These are phyloP conservation scores for Tricladium varicosporioides DNA, from an alignment of 2,329 filamentous ascomycete genomes.

Conservation along the genomic window DNA sequence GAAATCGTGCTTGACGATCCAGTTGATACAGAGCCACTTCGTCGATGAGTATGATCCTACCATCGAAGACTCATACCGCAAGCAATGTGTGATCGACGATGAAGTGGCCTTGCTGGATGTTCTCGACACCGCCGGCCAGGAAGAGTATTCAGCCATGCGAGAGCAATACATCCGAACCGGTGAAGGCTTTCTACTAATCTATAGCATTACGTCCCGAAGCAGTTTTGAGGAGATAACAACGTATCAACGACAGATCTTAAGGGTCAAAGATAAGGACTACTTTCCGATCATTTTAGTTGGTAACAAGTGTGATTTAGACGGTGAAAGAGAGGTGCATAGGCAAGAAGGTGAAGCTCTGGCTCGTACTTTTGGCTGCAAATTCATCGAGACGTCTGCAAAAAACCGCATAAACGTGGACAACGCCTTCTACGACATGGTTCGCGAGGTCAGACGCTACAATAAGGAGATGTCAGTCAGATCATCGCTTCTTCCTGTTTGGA, in stretches of 20 bases:
- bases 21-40: conserved; percentile 88
- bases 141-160: conserved; percentile 98
- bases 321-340: conserved; percentile 74
- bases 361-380: conserved; percentile 89
- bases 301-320: conserved; percentile 98
- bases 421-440: conserved; percentile 97
- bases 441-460: conserved; percentile 97
- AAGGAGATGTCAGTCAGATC: conserved; percentile 97
- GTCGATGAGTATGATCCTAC: conserved; percentile 99
- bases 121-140: conserved; percentile 95
- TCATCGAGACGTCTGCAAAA: conserved; percentile 98
- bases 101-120: conserved; percentile 97
- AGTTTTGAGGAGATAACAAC: conserved; percentile 98
- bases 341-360: conserved; percentile 88
- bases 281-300: conserved; percentile 99
- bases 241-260: conserved; percentile 96
- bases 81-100: conserved; percentile 98
- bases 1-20: conserved; percentile 98
- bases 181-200: conserved; percentile 95
- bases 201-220: conserved; percentile 96
- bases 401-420: conserved; percentile 97
- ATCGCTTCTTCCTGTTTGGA: too few relatives aligned
- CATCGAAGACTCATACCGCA: conserved; percentile 99
- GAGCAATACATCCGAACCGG: conserved; percentile 99
- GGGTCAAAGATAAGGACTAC: conserved; percentile 99